Evolutionary conservation across 2,329 filamentous ascomycete genomes (phyloP), one percentile per base, ranked within the genome.

Genomic region (Eutypella sp.): DNA sequence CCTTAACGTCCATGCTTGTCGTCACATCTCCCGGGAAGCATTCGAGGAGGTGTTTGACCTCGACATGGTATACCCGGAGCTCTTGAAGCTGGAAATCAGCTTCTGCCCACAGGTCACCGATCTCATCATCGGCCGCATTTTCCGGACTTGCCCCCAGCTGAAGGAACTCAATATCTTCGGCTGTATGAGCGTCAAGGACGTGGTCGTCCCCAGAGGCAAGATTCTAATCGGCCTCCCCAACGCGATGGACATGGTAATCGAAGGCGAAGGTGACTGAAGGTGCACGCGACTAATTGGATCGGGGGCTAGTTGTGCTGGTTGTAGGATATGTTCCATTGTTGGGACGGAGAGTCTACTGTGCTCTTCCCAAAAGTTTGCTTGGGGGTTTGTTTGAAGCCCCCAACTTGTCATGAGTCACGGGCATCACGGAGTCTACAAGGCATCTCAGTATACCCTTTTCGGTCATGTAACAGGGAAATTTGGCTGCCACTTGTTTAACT

Each of bases 1-100:
- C 34, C 71, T 97, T 27, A 87, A 95, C 59, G 72, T 96, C n/a
- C 80, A 88, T 13, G 87, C 85, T 0, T 95, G 89, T 60, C 84
- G 92, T 3, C 86, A 96, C 62, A 91, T 97, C 51, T 77, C 81
- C 2, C 73, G 77, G 27, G 69, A 78, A 15, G 82, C 87, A 0
- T 90, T 96, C 48, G 81, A 88, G 50, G 76, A 84, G 9, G 84
- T 86, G 0, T 96, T 97, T 58, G 68, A 71, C 5, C 66, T 69
- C 8, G 74, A 73, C 20, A 78, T 75, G 38, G 51, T 44, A 1
- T 96, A 95, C 55, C 81, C 85, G 0, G 72, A 81, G 10, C 72
- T 97, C 27, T 70, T 72, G 49, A 78, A 85, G 47, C 70, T 96
- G 37, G 89, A 95, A 61, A 71, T 93, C 37, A 87, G 84, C 44